These are phyloP conservation scores for Xylaria sp. DNA, from an alignment of 2,329 filamentous ascomycete genomes.

Conservation along the genomic window DNA sequence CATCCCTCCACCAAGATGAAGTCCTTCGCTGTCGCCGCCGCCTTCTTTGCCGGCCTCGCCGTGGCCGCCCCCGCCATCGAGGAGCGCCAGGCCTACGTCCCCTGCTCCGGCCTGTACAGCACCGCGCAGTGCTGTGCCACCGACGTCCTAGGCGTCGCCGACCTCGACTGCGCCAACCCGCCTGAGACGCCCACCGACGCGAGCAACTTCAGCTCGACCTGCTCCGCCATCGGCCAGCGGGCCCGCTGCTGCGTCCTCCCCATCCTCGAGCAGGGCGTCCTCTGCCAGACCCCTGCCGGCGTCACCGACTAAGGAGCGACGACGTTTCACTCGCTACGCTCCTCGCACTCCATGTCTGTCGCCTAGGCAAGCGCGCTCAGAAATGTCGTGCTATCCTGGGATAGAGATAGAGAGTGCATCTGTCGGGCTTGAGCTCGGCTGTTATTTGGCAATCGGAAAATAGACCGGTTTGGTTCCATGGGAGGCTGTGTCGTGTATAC, in stretches of 20 bases:
- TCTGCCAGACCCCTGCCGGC: slow-evolving; percentile 38
- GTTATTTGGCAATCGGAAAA: background rate
- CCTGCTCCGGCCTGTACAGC: slow-evolving; percentile 47
- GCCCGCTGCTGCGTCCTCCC: slow-evolving; percentile 56
- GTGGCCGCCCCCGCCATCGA: slow-evolving; percentile 25
- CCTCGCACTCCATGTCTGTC: too few relatives aligned
- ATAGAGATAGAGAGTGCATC: too few relatives aligned
- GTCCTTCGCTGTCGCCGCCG: slow-evolving; percentile 20
- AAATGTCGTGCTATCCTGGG: too few relatives aligned
- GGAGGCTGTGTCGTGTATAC: background rate
- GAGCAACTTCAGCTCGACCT: slow-evolving; percentile 48
- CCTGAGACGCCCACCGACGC: slow-evolving; percentile 42
- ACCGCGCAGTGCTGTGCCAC: slow-evolving; percentile 63
- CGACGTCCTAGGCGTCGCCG: slow-evolving; percentile 52
- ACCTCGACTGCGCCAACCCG: slow-evolving; percentile 55
- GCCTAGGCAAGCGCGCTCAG: too few relatives aligned
- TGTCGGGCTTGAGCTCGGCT: background rate
- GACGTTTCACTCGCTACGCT: too few relatives aligned
- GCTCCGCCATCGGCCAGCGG: slow-evolving; percentile 47
- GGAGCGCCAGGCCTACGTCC: slow-evolving; percentile 36
- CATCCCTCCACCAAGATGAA: slow-evolving; percentile 26
- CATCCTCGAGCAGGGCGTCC: slow-evolving; percentile 40
- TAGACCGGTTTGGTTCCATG: background rate
- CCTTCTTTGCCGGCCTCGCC: slow-evolving; percentile 27
- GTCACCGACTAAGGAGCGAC: slow-evolving; percentile 14